Evolutionary conservation across 148 eudicot species (phyloP), one percentile per base, ranked within the genome.

Genomic region (Amaranthus hypochondriacus): DNA sequence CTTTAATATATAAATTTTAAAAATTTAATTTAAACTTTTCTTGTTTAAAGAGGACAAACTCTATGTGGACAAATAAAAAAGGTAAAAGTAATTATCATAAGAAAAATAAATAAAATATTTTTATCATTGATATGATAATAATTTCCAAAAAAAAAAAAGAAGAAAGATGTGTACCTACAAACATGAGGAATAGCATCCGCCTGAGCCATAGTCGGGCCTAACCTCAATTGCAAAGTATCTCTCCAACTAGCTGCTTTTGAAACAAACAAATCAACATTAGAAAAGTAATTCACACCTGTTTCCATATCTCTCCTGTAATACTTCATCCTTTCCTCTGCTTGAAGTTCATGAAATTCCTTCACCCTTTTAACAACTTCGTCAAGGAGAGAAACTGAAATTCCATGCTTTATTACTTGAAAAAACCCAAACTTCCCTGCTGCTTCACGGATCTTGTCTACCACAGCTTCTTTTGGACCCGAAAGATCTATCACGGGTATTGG

Each of bases 191-290:
- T 74, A 18, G 70, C 15, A 14, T 73, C 75, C 15, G 64, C 71
- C 28, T 73, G 59, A 0, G 82, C 81, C n/a, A 79, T 49, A 2
- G 14, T 21, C 10, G 93, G 86, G 2, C 80, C 84, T 43, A 84
- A 11, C 42, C 86, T 55, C 3, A 86, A 8, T 66, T 83, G 86
- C 52, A 91, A 49, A 0, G 97, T 84, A 73, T 91, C 97, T 42
- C 97, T 78, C 97, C 97, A 91, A 76, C 97, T 91, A 51, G 97
- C 93, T 4, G 93, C 97, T 73, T 89, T 89, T 0, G 93, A 91
- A 8, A 77, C 61, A 69, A 75, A 87, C 66, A 91, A 71, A 18
- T 91, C 97, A 47, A 86, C 78, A 46, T 91, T 91, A 4, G 93
- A 84, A 42, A 73, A 77, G 70, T 79, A 91, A 1, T 76, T 61